phyloP scores from a whole-genome alignment of 2,329 filamentous ascomycete genomes.

The Cyphellophora attinorum region DNA sequence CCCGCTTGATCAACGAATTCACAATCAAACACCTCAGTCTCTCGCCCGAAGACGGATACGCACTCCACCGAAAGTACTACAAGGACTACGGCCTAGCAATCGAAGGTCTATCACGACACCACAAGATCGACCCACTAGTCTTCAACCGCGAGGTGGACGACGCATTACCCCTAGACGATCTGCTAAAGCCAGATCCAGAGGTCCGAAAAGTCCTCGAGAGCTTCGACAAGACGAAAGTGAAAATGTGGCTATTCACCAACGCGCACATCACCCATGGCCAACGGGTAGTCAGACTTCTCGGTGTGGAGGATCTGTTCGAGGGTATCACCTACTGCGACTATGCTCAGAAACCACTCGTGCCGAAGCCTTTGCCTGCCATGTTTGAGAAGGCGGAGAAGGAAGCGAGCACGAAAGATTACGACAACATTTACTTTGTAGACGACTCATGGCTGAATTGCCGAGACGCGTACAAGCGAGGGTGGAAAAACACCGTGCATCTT shows the following conservation, averaged over 20 bases:
- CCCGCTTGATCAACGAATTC: constrained; percentile 63
- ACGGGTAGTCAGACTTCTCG: constrained; percentile 70
- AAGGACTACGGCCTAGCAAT: constrained; percentile 94
- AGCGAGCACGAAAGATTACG: constrained; percentile 56
- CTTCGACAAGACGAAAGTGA: constrained; percentile 75
- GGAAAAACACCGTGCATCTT: constrained; percentile 69
- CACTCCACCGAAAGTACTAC: constrained; percentile 87
- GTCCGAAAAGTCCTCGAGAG: constrained; percentile 69
- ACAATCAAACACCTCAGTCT: constrained; percentile 64
- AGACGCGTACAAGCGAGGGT: constrained; percentile 68
- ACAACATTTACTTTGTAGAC: constrained; percentile 89
- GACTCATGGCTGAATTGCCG: constrained; percentile 78
- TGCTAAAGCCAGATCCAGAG: constrained; percentile 69
- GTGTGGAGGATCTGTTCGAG: constrained; percentile 81
- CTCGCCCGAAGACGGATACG: constrained; percentile 65
- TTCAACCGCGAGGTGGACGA: constrained; percentile 96
- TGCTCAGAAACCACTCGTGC: constrained; percentile 59
- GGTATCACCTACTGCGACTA: constrained; percentile 96
- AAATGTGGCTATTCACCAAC: constrained; percentile 91
- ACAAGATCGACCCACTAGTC: constrained; percentile 88
- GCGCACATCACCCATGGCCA: constrained; percentile 84
- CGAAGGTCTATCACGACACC: constrained; percentile 84
- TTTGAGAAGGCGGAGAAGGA: constrained; percentile 83
- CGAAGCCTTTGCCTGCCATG: constrained; percentile 78
- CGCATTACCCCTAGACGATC: constrained; percentile 73